A percentile compares a stretch with the other conserved stretches of the same genome.
Conservation (phyloP, 2,329 filamentous ascomycete species). For the Zymoseptoria crescenta region DNA sequence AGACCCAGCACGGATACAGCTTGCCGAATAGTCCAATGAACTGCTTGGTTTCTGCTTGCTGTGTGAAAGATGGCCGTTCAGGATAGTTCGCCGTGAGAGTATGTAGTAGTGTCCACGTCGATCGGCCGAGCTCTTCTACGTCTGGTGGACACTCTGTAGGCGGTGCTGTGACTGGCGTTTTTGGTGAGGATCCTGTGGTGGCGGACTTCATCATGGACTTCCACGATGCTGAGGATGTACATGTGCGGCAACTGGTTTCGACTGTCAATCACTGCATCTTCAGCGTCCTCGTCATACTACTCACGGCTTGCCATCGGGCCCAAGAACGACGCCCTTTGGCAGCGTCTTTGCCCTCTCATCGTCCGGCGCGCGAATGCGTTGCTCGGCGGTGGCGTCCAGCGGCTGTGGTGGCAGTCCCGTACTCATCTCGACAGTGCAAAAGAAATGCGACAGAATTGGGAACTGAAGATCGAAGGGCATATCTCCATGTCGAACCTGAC, state of each 20-base stretch:
- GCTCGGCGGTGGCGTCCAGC: conserved; percentile 25
- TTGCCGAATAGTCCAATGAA: conserved; percentile 78
- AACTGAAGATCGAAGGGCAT: conserved; percentile 31
- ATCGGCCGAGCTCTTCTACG: conserved; percentile 76
- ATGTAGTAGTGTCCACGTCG: conserved; percentile 90
- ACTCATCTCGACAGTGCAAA: conserved; percentile 30
- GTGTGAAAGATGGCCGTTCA: conserved; percentile 52
- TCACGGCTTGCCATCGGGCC: conserved; percentile 78
- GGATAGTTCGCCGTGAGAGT: conserved; percentile 86
- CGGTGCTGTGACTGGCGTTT: conserved; percentile 26
- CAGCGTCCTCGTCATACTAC: conserved; percentile 26
- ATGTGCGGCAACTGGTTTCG: conserved; percentile 58
- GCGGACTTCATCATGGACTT: conserved; percentile 43
- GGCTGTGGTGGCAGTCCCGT: conserved; percentile 33
- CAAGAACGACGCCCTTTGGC: conserved; percentile 65
- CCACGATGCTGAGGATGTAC: conserved; percentile 55
- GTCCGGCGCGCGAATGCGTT: conserved; percentile 18
- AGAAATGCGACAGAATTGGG: conserved; percentile 34
- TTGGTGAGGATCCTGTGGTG: conserved; percentile 29
- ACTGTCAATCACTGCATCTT: neutral
- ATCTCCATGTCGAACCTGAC: conserved; percentile 12
- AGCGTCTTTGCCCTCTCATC: conserved; percentile 42
- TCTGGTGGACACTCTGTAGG: conserved; percentile 77
- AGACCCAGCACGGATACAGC: conserved; percentile 92
- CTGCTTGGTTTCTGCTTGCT: conserved; percentile 67